Evolutionary conservation across 2,329 filamentous ascomycete species (phyloP), one percentile per base, ranked within the genome.

Genomic region (Colletotrichum phormii): DNA sequence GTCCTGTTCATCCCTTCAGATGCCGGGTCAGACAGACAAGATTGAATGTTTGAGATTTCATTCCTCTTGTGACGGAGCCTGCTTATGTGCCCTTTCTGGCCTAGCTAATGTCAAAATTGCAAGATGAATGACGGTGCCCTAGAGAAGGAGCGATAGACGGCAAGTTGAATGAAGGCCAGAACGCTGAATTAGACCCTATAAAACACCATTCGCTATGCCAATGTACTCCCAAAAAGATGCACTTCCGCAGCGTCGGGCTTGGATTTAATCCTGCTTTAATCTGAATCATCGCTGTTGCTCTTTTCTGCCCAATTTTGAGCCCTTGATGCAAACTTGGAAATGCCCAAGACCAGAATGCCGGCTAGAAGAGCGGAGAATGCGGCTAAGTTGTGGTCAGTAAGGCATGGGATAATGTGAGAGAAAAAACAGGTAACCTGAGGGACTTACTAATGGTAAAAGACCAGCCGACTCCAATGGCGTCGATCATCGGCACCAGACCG

Each of bases 391-490:
- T 8, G n/a, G 37, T 31, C 4, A 58, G 18, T 35, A 24, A 13
- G 9, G 26, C 4, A 29, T 8, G 12, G 15, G 12, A 5, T 12
- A 8, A n/a, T 18, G 1, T 11, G 1, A 24, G 53, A 2, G 15
- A 1, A 1, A 9, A 51, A 12, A 42, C 18, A 3, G 13, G 3
- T 1, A 37, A 1, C 5, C 2, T 4, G 4, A 2, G 31, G 15
- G 4, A 58, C 67, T 63, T 15, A 75, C 73, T 68, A 15, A 90
- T 77, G 0, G 85, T 87, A 71, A 88, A 89, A 0, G 86, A 82
- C 84, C 88, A 88, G 0, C 89, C 89, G 0, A 82, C 76, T 0
- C 88, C 88, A 67, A 91, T 84, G 1, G 79, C 81, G 8, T 86
- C 75, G 9, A 88, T 85, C 83, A 91, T 84, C 3, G 86, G 86